These are phyloP conservation scores for Talaromyces verruculosus DNA, from an alignment of 2,329 filamentous ascomycete genomes.

Conservation along the genomic window DNA sequence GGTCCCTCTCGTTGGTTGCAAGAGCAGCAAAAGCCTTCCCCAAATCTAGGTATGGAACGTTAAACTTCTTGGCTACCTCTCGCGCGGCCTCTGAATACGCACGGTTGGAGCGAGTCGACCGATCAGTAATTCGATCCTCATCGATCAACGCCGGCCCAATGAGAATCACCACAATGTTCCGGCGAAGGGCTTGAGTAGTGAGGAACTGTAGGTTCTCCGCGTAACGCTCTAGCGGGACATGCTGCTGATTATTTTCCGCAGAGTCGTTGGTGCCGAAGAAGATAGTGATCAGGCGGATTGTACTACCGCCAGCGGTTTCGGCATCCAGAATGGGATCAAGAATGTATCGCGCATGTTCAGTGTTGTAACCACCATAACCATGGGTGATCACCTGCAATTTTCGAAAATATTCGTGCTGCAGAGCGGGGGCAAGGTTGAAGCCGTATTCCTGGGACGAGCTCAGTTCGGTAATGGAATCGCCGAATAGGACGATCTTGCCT, in stretches of 20 bases:
- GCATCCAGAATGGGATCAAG: constrained; percentile 4
- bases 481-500: neutral
- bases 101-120: too few species aligned
- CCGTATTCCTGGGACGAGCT: neutral
- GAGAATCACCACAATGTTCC: too few species aligned
- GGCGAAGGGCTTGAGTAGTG: too few species aligned
- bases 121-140: too few species aligned
- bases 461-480: constrained; percentile 3
- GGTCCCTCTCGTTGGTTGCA: too few species aligned
- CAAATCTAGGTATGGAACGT: too few species aligned
- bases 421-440: constrained; percentile 1
- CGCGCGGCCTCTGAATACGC: too few species aligned
- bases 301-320: neutral
- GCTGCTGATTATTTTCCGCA: neutral
- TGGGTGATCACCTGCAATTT: constrained; percentile 1
- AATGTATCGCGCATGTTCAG: constrained; percentile 2
- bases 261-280: constrained; percentile 12
- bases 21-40: too few species aligned
- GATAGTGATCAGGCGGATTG: neutral
- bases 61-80: too few species aligned
- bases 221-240: neutral
- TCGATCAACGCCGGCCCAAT: too few species aligned
- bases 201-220: neutral
- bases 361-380: constrained; percentile 5
- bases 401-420: constrained; percentile 11